Percentiles rank a stretch among this genome's conserved stretches.
Evolutionary conservation across 345 rosid species (phyloP).

Genomic region (Dipteronia dyeriana): DNA sequence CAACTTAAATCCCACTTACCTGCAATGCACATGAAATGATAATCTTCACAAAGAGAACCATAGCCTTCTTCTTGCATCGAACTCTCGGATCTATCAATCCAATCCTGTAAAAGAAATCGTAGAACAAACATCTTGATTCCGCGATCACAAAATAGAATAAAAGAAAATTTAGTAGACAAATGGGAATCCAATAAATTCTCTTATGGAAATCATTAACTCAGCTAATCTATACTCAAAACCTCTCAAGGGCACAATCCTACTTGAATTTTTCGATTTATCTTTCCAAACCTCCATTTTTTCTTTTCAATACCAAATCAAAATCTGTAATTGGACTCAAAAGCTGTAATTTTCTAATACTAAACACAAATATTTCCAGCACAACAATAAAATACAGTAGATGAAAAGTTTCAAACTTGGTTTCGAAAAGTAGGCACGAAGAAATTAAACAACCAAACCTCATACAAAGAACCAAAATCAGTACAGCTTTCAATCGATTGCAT

Average conservation of each 20-base stretch:
- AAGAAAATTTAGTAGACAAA: too few species aligned
- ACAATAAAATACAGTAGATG: too few species aligned
- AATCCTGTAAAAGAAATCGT: constrained; percentile 18
- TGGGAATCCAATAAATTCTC: background rate
- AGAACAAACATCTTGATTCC: background rate
- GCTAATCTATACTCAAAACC: background rate
- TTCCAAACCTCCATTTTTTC: too few species aligned
- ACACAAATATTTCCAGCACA: too few species aligned
- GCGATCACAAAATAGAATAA: too few species aligned
- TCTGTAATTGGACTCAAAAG: too few species aligned
- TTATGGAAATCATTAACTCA: background rate
- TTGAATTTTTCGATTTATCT: too few species aligned
- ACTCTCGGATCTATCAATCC: background rate
- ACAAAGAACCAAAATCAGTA: constrained; percentile 30
- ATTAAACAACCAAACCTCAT: constrained; percentile 27
- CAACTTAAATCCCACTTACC: constrained; percentile 17
- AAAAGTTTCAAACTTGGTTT: too few species aligned
- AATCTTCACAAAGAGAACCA: constrained; percentile 26
- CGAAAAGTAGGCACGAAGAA: background rate
- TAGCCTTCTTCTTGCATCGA: constrained; percentile 20
- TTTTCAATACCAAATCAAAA: too few species aligned
- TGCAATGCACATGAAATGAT: constrained; percentile 28
- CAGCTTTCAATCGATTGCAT: constrained; percentile 29
- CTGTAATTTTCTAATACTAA: too few species aligned
- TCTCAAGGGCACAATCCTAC: background rate